A percentile compares a stretch with the other conserved stretches of the same genome.
Conservation (phyloP, 176 grass and related monocot species). For the Aechmea fasciata region DNA sequence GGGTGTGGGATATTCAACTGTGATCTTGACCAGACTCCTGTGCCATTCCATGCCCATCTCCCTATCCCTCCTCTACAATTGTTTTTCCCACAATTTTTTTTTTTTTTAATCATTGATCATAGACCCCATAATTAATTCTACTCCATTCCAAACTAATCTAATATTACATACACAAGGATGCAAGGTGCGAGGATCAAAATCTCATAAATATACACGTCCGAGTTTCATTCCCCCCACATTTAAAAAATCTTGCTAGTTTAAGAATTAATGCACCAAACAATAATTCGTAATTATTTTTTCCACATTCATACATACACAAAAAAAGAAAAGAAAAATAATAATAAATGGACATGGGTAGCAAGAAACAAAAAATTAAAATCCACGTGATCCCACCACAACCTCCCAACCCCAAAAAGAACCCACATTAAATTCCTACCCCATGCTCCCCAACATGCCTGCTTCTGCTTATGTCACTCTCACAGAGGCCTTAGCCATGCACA, state of each 20-base stretch:
- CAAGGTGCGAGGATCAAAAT: too few relatives aligned
- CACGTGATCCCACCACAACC: neutral
- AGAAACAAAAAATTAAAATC: slow-evolving; percentile 8
- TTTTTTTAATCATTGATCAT: too few relatives aligned
- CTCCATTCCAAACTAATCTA: too few relatives aligned
- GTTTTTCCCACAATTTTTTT: neutral
- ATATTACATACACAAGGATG: too few relatives aligned
- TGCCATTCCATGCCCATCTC: neutral
- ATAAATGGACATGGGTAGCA: neutral
- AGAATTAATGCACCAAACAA: too few relatives aligned
- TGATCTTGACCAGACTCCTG: neutral
- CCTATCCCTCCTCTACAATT: neutral
- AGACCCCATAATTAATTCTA: too few relatives aligned
- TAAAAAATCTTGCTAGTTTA: too few relatives aligned
- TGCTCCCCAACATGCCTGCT: slow-evolving; percentile 9
- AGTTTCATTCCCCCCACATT: too few relatives aligned
- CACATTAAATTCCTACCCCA: neutral
- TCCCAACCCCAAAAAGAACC: neutral
- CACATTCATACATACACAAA: neutral
- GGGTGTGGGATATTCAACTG: neutral
- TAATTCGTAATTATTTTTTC: too few relatives aligned
- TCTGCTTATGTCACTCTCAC: slow-evolving; percentile 55
- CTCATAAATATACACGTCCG: too few relatives aligned
- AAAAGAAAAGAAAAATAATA: neutral
- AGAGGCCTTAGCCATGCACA: slow-evolving; percentile 31